Percentiles rank a stretch among this genome's conserved stretches.
Conservation (phyloP, 2,329 filamentous ascomycete species). For the Septoria linicola region DNA sequence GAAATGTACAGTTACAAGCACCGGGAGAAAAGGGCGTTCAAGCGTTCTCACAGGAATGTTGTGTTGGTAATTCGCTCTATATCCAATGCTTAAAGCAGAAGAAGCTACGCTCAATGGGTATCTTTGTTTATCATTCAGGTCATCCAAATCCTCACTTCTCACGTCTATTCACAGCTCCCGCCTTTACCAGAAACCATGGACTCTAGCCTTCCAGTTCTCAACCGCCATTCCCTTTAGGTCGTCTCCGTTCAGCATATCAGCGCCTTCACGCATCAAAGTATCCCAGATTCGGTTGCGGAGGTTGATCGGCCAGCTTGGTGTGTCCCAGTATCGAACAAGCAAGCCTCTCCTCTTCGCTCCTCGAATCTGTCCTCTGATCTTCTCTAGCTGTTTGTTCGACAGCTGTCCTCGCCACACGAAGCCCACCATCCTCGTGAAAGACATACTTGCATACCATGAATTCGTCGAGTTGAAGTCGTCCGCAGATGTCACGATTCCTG, state of each 20-base stretch:
- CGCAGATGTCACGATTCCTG: slow-evolving; percentile 35
- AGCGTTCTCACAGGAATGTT: too few relatives aligned
- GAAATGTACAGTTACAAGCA: background rate
- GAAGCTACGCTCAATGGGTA: too few relatives aligned
- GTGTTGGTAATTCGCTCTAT: too few relatives aligned
- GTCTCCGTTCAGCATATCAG: slow-evolving; percentile 59
- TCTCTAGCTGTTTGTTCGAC: slow-evolving; percentile 45
- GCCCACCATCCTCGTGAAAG: slow-evolving; percentile 56
- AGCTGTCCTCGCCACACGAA: slow-evolving; percentile 49
- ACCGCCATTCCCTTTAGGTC: slow-evolving; percentile 52
- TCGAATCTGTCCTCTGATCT: slow-evolving; percentile 53
- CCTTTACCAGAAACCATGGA: slow-evolving; percentile 17
- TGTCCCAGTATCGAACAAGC: slow-evolving; percentile 58
- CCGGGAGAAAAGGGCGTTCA: too few relatives aligned
- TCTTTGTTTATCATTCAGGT: too few relatives aligned
- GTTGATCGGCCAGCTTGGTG: slow-evolving; percentile 56
- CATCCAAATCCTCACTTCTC: too few relatives aligned
- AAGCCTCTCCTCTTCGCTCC: slow-evolving; percentile 54
- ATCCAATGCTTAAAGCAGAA: too few relatives aligned
- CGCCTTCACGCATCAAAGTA: slow-evolving; percentile 52
- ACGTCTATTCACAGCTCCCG: background rate
- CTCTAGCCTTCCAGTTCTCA: slow-evolving; percentile 47
- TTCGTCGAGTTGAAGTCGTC: slow-evolving; percentile 55
- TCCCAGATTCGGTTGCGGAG: slow-evolving; percentile 57
- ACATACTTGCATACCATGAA: slow-evolving; percentile 65